phyloP scores from a whole-genome alignment of 2,329 filamentous ascomycete species.

The Penicillium sp. region DNA sequence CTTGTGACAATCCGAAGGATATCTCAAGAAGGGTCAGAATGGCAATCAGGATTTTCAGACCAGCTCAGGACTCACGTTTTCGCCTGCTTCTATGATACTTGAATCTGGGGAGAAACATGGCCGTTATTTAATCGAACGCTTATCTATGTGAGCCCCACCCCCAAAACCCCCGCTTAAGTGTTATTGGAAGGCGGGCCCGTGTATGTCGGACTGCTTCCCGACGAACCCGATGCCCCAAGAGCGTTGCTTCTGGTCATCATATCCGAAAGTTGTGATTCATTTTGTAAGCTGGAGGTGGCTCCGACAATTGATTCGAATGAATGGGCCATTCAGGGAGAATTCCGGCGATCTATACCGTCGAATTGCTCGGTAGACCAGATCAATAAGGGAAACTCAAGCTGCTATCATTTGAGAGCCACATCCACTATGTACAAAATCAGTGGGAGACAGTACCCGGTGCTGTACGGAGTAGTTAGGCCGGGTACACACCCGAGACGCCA shows the following conservation, averaged over 20 bases:
- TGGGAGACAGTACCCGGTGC: not conserved
- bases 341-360: not conserved
- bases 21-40: not conserved
- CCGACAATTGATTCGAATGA: not conserved
- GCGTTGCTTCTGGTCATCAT: not conserved
- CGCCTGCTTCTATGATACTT: not conserved
- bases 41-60: not conserved
- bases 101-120: not conserved
- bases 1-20: not conserved
- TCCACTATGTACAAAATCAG: not conserved
- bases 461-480: not conserved
- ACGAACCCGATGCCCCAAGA: not conserved
- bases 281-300: not conserved
- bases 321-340: not conserved
- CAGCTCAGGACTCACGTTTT: conserved; percentile 1
- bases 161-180: conserved; percentile 22
- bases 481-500: conserved; percentile 1
- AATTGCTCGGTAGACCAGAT: not conserved
- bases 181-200: conserved; percentile 29
- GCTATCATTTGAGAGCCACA: not conserved
- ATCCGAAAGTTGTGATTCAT: not conserved
- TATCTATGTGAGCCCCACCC: conserved; percentile 25
- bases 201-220: conserved; percentile 13
- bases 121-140: conserved; percentile 14
- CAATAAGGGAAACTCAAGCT: not conserved